phyloP scores from a whole-genome alignment of 371 early-diverging fungal species.

The Zychaea mexicana region DNA sequence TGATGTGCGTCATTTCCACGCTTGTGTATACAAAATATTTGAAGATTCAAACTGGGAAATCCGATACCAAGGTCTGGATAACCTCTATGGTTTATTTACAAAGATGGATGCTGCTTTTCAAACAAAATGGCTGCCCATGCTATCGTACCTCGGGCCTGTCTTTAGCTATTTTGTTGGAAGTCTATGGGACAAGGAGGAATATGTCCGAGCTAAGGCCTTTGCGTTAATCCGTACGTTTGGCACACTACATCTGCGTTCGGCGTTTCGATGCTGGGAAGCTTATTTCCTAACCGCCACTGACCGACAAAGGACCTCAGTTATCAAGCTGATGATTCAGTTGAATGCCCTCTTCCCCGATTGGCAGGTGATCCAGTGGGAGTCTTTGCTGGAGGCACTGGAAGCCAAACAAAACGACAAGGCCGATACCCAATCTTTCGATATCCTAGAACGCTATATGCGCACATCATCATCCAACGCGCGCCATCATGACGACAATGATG shows the following conservation, averaged over 20 bases:
- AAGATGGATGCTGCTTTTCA: conserved; percentile 57
- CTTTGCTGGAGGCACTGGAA: conserved; percentile 46
- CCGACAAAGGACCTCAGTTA: conserved; percentile 33
- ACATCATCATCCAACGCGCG: conserved; percentile 1
- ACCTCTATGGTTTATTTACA: conserved; percentile 54
- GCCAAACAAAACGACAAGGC: conserved; percentile 17
- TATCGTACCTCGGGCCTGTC: conserved; percentile 51
- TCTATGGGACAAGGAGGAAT: conserved; percentile 59
- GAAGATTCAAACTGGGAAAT: conserved; percentile 53
- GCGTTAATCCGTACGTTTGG: conserved; percentile 46
- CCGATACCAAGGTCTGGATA: conserved; percentile 51
- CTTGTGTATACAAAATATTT: conserved; percentile 46
- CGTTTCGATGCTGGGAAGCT: conserved; percentile 60
- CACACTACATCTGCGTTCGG: conserved; percentile 46
- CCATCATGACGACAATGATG: background rate
- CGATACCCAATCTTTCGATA: conserved; percentile 26
- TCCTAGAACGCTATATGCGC: conserved; percentile 36
- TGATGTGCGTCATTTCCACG: conserved; percentile 40
- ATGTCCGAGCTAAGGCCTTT: conserved; percentile 52
- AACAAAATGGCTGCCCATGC: conserved; percentile 46
- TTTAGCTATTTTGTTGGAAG: conserved; percentile 53
- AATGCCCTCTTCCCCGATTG: conserved; percentile 55
- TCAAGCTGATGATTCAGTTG: conserved; percentile 51
- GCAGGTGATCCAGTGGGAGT: conserved; percentile 60
- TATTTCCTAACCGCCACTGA: conserved; percentile 51